Evolutionary conservation across 257 asterid species (phyloP).

Genomic region (Pogostemon cablin): DNA sequence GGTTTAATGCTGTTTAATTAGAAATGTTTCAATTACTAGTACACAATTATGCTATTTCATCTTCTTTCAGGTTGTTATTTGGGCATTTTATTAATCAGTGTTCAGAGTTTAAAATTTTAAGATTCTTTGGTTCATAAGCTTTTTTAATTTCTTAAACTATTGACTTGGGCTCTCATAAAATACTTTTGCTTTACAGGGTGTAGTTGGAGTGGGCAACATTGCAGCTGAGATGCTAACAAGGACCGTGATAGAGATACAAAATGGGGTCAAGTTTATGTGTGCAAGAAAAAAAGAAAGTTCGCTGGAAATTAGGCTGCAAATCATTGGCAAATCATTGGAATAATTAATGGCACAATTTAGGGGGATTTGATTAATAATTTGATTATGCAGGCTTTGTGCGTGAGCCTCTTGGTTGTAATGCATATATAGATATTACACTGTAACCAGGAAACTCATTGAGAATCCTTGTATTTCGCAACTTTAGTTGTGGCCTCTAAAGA

Average conservation of each 20-base stretch:
- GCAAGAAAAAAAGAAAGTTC: too few relatives aligned
- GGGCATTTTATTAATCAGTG: neutral
- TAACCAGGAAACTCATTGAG: too few relatives aligned
- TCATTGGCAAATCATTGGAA: too few relatives aligned
- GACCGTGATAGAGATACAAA: slow-evolving; percentile 34
- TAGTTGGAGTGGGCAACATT: slow-evolving; percentile 99
- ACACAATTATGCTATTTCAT: slow-evolving; percentile 19
- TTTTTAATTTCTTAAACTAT: neutral
- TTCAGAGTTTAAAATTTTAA: neutral
- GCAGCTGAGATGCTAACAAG: slow-evolving; percentile 99
- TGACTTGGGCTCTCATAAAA: slow-evolving; percentile 2
- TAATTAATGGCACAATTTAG: too few relatives aligned
- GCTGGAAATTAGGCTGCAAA: too few relatives aligned
- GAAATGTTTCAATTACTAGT: slow-evolving; percentile 6
- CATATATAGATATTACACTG: too few relatives aligned
- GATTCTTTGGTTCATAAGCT: neutral
- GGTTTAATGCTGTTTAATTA: slow-evolving; percentile 4
- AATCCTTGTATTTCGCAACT: too few relatives aligned
- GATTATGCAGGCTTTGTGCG: too few relatives aligned
- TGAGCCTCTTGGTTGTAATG: too few relatives aligned
- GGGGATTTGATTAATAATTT: too few relatives aligned
- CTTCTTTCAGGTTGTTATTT: neutral
- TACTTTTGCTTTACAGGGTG: slow-evolving; percentile 63
- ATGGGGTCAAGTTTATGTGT: too few relatives aligned
- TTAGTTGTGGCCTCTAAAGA: too few relatives aligned